phyloP scores from a whole-genome alignment of 768 basidiomycete genomes.

The Collybiopsis luxurians region DNA sequence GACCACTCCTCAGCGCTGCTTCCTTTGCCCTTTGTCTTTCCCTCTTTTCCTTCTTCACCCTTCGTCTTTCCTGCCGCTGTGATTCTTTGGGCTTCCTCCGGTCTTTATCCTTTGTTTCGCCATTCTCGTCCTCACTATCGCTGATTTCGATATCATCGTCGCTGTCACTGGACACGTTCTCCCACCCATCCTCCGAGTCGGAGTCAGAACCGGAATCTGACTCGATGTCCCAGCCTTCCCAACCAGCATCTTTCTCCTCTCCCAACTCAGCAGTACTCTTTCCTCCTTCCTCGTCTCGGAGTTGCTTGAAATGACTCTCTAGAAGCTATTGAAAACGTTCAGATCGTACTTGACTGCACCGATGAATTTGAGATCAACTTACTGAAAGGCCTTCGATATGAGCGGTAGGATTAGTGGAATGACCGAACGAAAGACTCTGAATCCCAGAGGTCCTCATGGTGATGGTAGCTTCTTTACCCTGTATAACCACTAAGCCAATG shows the following conservation, averaged over 20 bases:
- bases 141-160: slow-evolving; percentile 71
- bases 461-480: slow-evolving; percentile 93
- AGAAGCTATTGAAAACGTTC: slow-evolving; percentile 55
- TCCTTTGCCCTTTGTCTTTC: not conserved
- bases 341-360: not conserved
- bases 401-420: slow-evolving; percentile 66
- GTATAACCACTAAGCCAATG: slow-evolving; percentile 12
- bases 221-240: slow-evolving; percentile 90
- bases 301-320: slow-evolving; percentile 78
- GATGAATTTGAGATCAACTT: slow-evolving; percentile 24
- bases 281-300: slow-evolving; percentile 63
- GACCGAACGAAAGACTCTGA: slow-evolving; percentile 80
- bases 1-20: not conserved
- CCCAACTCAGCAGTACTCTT: slow-evolving; percentile 20
- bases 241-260: slow-evolving; percentile 63
- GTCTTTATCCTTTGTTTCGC: slow-evolving; percentile 48
- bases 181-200: slow-evolving; percentile 71
- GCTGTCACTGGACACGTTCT: slow-evolving; percentile 70
- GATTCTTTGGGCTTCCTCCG: slow-evolving; percentile 21
- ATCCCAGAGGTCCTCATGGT: slow-evolving; percentile 52
- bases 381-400: slow-evolving; percentile 91
- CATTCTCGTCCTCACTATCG: slow-evolving; percentile 82
- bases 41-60: slow-evolving; percentile 17
- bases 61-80: slow-evolving; percentile 14
- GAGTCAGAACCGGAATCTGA: slow-evolving; percentile 59